A percentile compares a stretch with the other conserved stretches of the same genome.
These are phyloP conservation scores for Oryza glumipatula DNA, from an alignment of 176 grass and related monocot genomes.

Conservation along the genomic window DNA sequence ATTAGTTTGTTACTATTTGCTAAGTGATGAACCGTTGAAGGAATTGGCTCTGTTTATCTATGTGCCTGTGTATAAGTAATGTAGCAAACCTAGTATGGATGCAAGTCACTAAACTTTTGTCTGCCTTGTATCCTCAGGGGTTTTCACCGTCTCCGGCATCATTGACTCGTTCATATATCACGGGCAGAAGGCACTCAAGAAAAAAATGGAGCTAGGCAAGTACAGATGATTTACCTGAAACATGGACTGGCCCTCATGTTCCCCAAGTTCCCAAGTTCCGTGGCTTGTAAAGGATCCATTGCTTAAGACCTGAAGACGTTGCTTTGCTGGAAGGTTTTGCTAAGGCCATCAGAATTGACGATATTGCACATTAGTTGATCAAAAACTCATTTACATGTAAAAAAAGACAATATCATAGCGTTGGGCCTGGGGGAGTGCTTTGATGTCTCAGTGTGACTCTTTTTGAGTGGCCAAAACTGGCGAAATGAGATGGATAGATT, in stretches of 20 bases:
- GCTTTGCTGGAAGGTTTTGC: constrained; percentile 3
- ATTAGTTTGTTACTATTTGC: not conserved
- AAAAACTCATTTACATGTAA: constrained; percentile 42
- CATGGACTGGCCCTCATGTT: constrained; percentile 7
- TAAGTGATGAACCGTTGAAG: not conserved
- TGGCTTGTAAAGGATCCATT: constrained; percentile 27
- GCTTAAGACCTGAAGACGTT: constrained; percentile 14
- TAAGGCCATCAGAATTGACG: constrained; percentile 24
- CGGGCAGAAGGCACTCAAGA: constrained; percentile 83
- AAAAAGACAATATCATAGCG: constrained; percentile 42
- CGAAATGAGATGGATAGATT: constrained; percentile 22
- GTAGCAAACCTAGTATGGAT: not conserved
- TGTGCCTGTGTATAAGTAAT: not conserved
- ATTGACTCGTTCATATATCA: constrained; percentile 97
- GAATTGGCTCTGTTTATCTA: not conserved
- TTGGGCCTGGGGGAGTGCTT: not conserved
- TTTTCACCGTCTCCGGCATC: constrained; percentile 95
- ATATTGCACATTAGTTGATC: constrained; percentile 23
- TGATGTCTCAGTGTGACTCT: constrained; percentile 23
- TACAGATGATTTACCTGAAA: constrained; percentile 63
- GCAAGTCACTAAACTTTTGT: not conserved
- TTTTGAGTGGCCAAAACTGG: constrained; percentile 33
- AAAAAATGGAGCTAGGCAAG: constrained; percentile 95
- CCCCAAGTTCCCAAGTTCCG: constrained; percentile 42
- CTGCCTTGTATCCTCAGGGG: constrained; percentile 55